Conservation (phyloP, 1,139 yeast species). For the Meyerozyma athensensis region DNA sequence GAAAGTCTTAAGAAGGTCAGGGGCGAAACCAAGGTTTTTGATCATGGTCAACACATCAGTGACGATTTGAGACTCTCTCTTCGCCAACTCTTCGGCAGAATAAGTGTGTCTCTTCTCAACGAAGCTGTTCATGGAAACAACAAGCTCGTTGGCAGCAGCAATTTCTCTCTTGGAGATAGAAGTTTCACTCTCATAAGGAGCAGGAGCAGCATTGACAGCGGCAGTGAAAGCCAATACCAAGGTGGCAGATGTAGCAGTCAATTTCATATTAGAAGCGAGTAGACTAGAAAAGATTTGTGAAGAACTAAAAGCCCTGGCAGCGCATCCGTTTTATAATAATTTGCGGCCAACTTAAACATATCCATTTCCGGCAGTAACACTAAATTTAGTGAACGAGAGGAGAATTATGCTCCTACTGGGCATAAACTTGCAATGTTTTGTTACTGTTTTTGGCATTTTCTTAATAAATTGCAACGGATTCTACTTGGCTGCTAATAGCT, state of each 20-base stretch:
- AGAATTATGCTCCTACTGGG: background rate
- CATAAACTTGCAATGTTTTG: background rate
- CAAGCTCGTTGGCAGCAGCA: conserved; percentile 23
- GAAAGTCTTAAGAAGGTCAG: conserved; percentile 30
- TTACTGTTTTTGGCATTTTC: conserved; percentile 3
- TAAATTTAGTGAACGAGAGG: conserved; percentile 2
- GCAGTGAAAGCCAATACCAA: conserved; percentile 30
- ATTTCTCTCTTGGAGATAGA: conserved; percentile 30
- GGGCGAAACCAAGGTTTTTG: conserved; percentile 36
- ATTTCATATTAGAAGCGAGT: conserved; percentile 22
- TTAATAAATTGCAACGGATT: background rate
- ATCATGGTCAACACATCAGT: conserved; percentile 40
- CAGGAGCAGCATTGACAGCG: conserved; percentile 33
- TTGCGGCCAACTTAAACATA: background rate
- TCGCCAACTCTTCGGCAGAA: conserved; percentile 22
- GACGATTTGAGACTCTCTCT: conserved; percentile 40
- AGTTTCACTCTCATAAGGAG: conserved; percentile 14
- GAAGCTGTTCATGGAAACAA: conserved; percentile 26
- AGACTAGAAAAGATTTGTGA: background rate
- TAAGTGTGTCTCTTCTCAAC: conserved; percentile 27
- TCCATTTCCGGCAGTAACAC: conserved; percentile 1
- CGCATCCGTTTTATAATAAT: conserved; percentile 3
- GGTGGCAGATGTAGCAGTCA: conserved; percentile 26
- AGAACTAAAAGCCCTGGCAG: background rate
- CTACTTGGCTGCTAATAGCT: conserved; percentile 1